Evolutionary conservation across 352 stramenopile species (phyloP).

Genomic region (Aphanomyces euteiches): DNA sequence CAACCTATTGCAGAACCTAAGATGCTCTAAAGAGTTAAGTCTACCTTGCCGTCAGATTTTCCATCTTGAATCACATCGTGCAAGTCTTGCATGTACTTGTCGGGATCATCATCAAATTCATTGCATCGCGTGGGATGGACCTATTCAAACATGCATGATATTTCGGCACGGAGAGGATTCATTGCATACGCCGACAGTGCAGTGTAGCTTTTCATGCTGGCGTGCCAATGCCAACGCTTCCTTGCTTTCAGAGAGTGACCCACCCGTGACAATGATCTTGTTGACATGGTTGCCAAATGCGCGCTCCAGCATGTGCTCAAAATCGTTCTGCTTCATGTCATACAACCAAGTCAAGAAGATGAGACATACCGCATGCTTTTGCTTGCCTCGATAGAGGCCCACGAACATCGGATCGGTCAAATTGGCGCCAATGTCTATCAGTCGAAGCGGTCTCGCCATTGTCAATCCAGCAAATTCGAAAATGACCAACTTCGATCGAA

Average conservation of each 20-base stretch:
- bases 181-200: slow-evolving; percentile 50
- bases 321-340: slow-evolving; percentile 59
- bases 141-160: slow-evolving; percentile 57
- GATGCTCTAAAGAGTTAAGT: slow-evolving; percentile 37
- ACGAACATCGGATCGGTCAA: slow-evolving; percentile 89
- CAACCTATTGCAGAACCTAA: slow-evolving; percentile 47
- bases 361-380: slow-evolving; percentile 68
- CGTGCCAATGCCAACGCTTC: slow-evolving; percentile 36
- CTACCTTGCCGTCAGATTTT: slow-evolving; percentile 43
- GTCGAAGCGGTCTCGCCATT: slow-evolving; percentile 1
- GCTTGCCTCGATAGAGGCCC: slow-evolving; percentile 86
- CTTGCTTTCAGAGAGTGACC: slow-evolving; percentile 37
- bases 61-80: slow-evolving; percentile 56
- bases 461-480: background rate
- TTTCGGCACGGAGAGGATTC: background rate
- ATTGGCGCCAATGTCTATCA: slow-evolving; percentile 95
- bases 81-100: slow-evolving; percentile 62
- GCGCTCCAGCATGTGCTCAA: slow-evolving; percentile 82
- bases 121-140: slow-evolving; percentile 92
- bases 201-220: slow-evolving; percentile 39
- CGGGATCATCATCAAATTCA: slow-evolving; percentile 76
- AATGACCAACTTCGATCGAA: background rate
- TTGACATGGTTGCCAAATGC: slow-evolving; percentile 79
- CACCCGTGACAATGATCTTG: slow-evolving; percentile 87
- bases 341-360: background rate